Percentiles rank a stretch among this genome's conserved stretches.
Evolutionary conservation across 345 rosid species (phyloP).

Genomic region (Syzygium oleosum): DNA sequence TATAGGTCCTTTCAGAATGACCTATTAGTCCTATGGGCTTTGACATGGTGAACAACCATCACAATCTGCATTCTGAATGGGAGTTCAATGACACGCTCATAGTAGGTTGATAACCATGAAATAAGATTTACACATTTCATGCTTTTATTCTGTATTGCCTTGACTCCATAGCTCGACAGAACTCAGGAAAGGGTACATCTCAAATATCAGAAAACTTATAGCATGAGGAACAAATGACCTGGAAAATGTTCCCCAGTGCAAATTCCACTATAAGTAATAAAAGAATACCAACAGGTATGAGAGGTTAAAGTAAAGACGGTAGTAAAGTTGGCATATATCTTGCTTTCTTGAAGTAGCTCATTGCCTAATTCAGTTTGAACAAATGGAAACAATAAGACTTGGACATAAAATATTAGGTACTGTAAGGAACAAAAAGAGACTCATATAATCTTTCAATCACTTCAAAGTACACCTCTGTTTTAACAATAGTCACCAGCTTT

Average conservation of each 20-base stretch:
- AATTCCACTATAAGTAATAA: neutral
- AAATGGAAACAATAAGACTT: neutral
- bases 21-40: neutral
- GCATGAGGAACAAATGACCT: neutral
- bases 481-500: neutral
- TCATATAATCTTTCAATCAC: neutral
- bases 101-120: neutral
- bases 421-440: neutral
- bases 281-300: neutral
- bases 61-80: neutral
- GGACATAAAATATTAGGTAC: neutral
- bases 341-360: neutral
- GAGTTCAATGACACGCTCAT: neutral
- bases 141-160: neutral
- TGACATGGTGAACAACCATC: neutral
- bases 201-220: neutral
- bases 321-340: neutral
- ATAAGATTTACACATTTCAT: neutral
- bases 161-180: neutral
- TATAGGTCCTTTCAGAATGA: neutral
- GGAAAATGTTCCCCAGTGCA: neutral
- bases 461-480: neutral
- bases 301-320: neutral
- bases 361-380: neutral
- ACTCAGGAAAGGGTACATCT: neutral